phyloP scores from a whole-genome alignment of 2,329 filamentous ascomycete genomes.

The Cordyceps cicadae region DNA sequence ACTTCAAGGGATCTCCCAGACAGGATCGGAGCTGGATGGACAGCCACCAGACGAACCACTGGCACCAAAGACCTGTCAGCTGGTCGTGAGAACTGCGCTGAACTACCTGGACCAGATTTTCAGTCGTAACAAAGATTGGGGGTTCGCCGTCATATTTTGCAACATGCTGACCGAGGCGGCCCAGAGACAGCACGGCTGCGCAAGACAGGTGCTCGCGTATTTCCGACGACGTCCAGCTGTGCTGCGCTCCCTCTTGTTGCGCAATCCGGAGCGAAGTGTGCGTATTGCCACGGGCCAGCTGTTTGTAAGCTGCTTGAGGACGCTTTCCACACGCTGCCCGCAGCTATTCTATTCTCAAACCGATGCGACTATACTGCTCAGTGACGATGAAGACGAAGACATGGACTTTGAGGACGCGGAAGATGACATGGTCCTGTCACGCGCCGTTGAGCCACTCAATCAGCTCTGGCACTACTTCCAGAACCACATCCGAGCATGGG shows the following conservation, averaged over 20 bases:
- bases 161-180: slow-evolving; percentile 40
- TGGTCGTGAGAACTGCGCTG: slow-evolving; percentile 47
- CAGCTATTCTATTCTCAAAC: slow-evolving; percentile 33
- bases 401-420: slow-evolving; percentile 7
- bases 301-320: slow-evolving; percentile 44
- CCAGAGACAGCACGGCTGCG: slow-evolving; percentile 44
- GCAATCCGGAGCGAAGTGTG: slow-evolving; percentile 48
- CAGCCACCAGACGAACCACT: neutral
- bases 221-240: slow-evolving; percentile 45
- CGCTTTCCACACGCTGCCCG: slow-evolving; percentile 41
- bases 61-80: slow-evolving; percentile 28
- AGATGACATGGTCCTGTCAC: slow-evolving; percentile 24
- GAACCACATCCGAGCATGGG: slow-evolving; percentile 57
- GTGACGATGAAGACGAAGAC: slow-evolving; percentile 2
- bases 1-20: neutral
- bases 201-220: slow-evolving; percentile 53
- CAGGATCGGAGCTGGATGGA: neutral
- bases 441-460: slow-evolving; percentile 40
- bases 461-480: slow-evolving; percentile 57
- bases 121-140: slow-evolving; percentile 59
- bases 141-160: slow-evolving; percentile 52
- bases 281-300: slow-evolving; percentile 43
- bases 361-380: neutral
- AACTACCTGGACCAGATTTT: slow-evolving; percentile 69
- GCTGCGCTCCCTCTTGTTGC: slow-evolving; percentile 58